These are phyloP conservation scores for Tuctoria greenei DNA, from an alignment of 176 grass and related monocot genomes.

Conservation along the genomic window DNA sequence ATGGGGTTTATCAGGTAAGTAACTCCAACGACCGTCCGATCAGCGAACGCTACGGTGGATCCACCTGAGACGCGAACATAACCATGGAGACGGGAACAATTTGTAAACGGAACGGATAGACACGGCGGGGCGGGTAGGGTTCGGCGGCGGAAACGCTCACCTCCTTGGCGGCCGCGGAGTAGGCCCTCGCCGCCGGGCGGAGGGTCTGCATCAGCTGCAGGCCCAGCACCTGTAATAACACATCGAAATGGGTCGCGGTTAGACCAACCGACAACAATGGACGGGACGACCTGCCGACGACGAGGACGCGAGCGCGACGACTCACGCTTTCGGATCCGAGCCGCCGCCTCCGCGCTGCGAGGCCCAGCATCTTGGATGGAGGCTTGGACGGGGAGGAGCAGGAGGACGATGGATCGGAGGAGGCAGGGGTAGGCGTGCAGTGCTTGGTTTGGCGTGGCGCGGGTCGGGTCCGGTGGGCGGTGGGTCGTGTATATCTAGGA, in stretches of 20 bases:
- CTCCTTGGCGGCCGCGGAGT: slow-evolving; percentile 76
- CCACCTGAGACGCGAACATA: neutral
- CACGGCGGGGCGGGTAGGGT: neutral
- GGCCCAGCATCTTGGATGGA: slow-evolving; percentile 64
- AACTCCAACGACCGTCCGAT: neutral
- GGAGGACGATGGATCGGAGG: neutral
- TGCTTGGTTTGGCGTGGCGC: neutral
- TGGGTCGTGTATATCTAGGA: neutral
- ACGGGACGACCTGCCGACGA: neutral
- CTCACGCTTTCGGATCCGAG: slow-evolving; percentile 63
- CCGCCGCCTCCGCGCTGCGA: slow-evolving; percentile 49
- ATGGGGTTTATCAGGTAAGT: neutral
- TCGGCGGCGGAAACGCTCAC: slow-evolving; percentile 32
- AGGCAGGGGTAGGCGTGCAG: neutral
- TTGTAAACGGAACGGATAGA: neutral
- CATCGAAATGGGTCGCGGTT: slow-evolving; percentile 5
- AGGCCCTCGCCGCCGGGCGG: slow-evolving; percentile 48
- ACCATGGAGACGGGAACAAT: no score
- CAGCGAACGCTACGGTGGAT: no score
- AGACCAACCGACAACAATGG: neutral
- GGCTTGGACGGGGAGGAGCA: neutral
- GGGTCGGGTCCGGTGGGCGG: no score
- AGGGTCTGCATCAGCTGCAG: slow-evolving; percentile 52
- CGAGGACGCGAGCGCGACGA: neutral
- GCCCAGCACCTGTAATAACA: slow-evolving; percentile 49